Conservation (phyloP, 2,329 filamentous ascomycete genomes). For the Penicillium brevicompactum region DNA sequence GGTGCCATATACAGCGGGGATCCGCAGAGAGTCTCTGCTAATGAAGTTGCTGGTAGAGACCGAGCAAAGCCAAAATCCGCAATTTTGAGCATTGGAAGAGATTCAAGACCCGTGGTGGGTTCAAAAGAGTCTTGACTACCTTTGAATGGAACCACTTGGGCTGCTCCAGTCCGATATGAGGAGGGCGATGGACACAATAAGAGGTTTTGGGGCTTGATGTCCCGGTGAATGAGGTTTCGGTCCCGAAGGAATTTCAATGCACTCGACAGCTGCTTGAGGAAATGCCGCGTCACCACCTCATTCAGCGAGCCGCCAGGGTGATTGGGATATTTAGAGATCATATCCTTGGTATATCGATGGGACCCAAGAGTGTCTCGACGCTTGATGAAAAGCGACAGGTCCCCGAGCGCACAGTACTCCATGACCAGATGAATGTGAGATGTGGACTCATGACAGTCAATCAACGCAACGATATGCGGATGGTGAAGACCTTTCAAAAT, state of each 20-base stretch:
- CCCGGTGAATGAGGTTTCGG: conserved; percentile 88
- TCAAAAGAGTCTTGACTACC: conserved; percentile 79
- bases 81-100: conserved; percentile 93
- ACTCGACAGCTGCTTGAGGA: conserved; percentile 90
- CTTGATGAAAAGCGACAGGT: conserved; percentile 94
- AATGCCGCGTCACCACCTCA: conserved; percentile 95
- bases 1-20: conserved; percentile 98
- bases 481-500: conserved; percentile 93
- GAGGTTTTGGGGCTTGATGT: conserved; percentile 96
- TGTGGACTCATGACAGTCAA: conserved; percentile 86
- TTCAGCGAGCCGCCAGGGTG: conserved; percentile 81
- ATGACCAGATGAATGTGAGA: conserved; percentile 95
- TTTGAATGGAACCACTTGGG: conserved; percentile 70
- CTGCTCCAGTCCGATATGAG: conserved; percentile 65
- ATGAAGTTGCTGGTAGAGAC: conserved; percentile 82
- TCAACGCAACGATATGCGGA: conserved; percentile 93
- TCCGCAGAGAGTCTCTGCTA: conserved; percentile 94
- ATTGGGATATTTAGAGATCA: conserved; percentile 92
- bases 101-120: conserved; percentile 76
- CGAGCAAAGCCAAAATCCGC: conserved; percentile 99
- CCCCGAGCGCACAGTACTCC: conserved; percentile 97
- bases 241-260: conserved; percentile 85
- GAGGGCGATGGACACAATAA: conserved; percentile 79
- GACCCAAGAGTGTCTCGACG: conserved; percentile 79
- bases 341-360: conserved; percentile 80